Conservation (phyloP, 257 asterid genomes). For the Petrea volubilis region DNA sequence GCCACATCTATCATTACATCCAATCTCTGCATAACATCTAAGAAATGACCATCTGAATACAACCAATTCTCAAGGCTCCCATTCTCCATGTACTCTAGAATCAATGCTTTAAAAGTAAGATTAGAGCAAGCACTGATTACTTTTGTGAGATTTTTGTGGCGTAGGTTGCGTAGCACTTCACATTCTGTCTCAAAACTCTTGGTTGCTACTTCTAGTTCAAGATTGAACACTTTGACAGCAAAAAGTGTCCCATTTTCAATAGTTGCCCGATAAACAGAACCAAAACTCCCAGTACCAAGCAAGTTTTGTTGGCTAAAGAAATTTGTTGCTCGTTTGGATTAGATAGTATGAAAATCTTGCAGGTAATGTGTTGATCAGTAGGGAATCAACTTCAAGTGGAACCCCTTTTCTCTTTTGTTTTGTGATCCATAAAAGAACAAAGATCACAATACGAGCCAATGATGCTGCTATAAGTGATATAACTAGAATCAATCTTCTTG, state of each 20-base stretch:
- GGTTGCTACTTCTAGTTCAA: not conserved
- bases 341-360: slow-evolving; percentile 25
- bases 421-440: not conserved
- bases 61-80: too few relatives aligned
- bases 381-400: not conserved
- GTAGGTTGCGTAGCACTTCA: too few relatives aligned
- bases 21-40: too few relatives aligned
- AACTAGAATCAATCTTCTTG: not conserved
- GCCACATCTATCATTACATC: too few relatives aligned
- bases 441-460: not conserved
- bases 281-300: slow-evolving; percentile 30
- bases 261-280: slow-evolving; percentile 20
- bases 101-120: too few relatives aligned
- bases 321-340: slow-evolving; percentile 30
- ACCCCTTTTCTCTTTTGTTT: not conserved
- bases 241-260: slow-evolving; percentile 2
- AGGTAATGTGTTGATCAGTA: not conserved
- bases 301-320: slow-evolving; percentile 22
- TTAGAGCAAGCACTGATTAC: too few relatives aligned
- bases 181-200: too few relatives aligned
- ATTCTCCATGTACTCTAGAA: too few relatives aligned
- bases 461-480: not conserved
- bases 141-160: too few relatives aligned
- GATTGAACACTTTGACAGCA: slow-evolving; percentile 34
- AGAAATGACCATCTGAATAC: too few relatives aligned